Conservation (phyloP, 495 filamentous ascomycete species). For the Tetracladium setigerum region DNA sequence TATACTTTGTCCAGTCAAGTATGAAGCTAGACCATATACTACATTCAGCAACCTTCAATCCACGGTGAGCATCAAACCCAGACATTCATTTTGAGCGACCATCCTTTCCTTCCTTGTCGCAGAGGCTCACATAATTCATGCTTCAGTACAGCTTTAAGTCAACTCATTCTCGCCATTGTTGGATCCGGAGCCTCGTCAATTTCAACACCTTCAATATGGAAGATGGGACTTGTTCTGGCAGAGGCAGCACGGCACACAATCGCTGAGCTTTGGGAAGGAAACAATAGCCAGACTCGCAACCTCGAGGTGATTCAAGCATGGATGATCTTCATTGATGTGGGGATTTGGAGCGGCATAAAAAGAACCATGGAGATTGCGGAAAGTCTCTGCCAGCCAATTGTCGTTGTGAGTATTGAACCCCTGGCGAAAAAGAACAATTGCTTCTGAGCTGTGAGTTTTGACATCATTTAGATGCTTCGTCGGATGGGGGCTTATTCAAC, state of each 20-base stretch:
- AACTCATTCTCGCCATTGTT: too few relatives aligned
- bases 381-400: slow-evolving; percentile 43
- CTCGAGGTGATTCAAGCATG: slow-evolving; percentile 48
- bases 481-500: slow-evolving; percentile 3
- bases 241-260: slow-evolving; percentile 1
- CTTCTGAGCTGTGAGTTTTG: background rate
- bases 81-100: background rate
- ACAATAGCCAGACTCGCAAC: slow-evolving; percentile 47
- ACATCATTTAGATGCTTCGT: slow-evolving; percentile 18
- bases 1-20: too few relatives aligned
- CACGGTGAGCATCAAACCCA: background rate
- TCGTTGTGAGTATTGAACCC: slow-evolving; percentile 30
- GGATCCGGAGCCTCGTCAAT: too few relatives aligned
- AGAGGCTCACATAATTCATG: background rate
- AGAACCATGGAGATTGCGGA: slow-evolving; percentile 65
- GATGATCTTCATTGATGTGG: slow-evolving; percentile 47
- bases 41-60: too few relatives aligned
- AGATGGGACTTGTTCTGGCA: too few relatives aligned
- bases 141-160: too few relatives aligned
- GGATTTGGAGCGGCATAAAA: slow-evolving; percentile 59
- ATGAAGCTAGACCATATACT: too few relatives aligned
- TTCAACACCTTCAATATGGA: too few relatives aligned
- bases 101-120: background rate
- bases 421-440: background rate
- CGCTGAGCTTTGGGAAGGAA: slow-evolving; percentile 38